phyloP scores from a whole-genome alignment of 129 eudicot species.

The Solidago caesia region DNA sequence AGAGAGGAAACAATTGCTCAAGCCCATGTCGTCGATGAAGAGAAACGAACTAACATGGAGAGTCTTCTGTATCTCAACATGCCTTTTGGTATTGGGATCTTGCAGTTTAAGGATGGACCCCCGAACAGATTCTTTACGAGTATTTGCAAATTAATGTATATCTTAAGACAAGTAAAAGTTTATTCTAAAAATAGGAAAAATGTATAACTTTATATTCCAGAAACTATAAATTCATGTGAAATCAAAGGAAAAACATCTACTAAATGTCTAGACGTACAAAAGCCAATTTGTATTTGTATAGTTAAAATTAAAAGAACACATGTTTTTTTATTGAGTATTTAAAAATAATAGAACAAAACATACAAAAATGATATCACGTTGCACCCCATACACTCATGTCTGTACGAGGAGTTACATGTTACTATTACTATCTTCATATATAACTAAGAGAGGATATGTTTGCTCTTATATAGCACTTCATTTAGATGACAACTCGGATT shows the following conservation, averaged over 20 bases:
- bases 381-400: constrained; percentile 13
- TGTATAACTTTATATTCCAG: too few relatives aligned
- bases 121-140: background rate
- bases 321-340: background rate
- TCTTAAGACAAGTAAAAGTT: background rate
- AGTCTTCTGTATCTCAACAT: constrained; percentile 13
- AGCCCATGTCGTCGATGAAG: constrained; percentile 21
- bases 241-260: background rate
- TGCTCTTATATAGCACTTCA: too few relatives aligned
- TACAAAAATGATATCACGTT: constrained; percentile 22
- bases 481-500: too few relatives aligned
- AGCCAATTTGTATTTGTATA: constrained; percentile 10
- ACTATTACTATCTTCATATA: too few relatives aligned
- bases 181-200: too few relatives aligned
- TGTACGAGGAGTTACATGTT: background rate
- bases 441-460: too few relatives aligned
- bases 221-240: too few relatives aligned
- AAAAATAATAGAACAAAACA: constrained; percentile 8
- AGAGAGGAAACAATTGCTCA: constrained; percentile 28
- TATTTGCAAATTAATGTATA: background rate
- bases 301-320: background rate
- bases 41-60: constrained; percentile 30
- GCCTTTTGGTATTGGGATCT: constrained; percentile 17
- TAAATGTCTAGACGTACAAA: background rate
- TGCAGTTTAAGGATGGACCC: constrained; percentile 17